Evolutionary conservation across 495 filamentous ascomycete genomes (phyloP), one percentile per base, ranked within the genome.

Genomic region (Talaromyces adpressus): DNA sequence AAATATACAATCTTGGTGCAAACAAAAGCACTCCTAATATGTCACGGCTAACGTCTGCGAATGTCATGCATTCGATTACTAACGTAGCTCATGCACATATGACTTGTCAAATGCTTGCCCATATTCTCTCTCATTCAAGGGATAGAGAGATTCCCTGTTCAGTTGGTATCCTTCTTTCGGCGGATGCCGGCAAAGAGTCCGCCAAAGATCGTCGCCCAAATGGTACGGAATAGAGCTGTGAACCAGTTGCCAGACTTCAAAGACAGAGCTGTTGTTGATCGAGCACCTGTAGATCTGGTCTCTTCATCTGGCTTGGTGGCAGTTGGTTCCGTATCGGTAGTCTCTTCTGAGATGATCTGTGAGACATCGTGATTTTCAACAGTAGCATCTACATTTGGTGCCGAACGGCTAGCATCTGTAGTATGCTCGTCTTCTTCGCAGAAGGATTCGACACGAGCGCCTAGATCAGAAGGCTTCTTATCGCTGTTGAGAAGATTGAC

Each of bases 221-320:
- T 72, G 39, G 75, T 70, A 63, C 77, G 77, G 66, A 78, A 67
- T 63, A 81, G 70, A 61, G 69, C 72, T 68, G 73, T 77, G 71
- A 81, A 70, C 78, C 78, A 81, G 69, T 71, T 75, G 66, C 77
- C 75, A 60, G 68, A 63, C 70, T 76, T 77, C 66, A 77, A 63
- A 69, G 78, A 77, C 70, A 79, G 72, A 70, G 76, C 75, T 62
- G 71, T 71, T 58, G 79, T 75, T 72, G 78, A 79, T 72, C 73
- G 78, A 64, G 74, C 77, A 27, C 52, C 54, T 32, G 51, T 47
- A 45, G 62, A 63, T 63, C 73, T 73, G 73, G 73, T 66, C 58
- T 75, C 74, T 59, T 73, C 74, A 62, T 71, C 76, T 18, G 51
- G 51, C 27, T 61, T 41, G 9, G 23, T 29, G 16, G 60, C n/a